Base-by-base conservation (phyloP, 257 asterid species). In the Penstemon newberryi region DNA sequence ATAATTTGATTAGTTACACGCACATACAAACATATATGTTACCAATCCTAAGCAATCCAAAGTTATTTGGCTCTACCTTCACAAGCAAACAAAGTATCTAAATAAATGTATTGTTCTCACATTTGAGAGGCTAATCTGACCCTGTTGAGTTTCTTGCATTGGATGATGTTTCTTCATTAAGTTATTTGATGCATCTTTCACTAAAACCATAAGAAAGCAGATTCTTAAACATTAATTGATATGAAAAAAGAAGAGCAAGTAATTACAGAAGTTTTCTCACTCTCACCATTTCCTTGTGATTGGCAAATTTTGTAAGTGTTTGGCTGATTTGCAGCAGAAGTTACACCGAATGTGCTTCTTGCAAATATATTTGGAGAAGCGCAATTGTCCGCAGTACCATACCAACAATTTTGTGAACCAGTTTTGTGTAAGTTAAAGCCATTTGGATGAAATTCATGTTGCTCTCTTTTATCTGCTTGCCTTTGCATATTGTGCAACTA, bases 121-220 rank as follows among this genome's bases (percentile, higher is more conserved):
- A 63, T 62, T 65, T 12, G 83, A 82, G 65, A 66, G 73, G 63
- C 77, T 80, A 76, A 19, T 54, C 12, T 63, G 81, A 71, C 73
- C 73, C 58, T 43, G 62, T 66, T 43, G 73, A 70, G 78, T 43
- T 70, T 78, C 79, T 56, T 67, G 80, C 58, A 67, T 60, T 33
- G 51, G 11, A 71, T 79, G 60, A 70, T 78, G 56, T 65, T 52
- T 57, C 6, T 5, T 8, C 37, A 37, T 6, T 8, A 37, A 6
- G 5, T 37, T 40, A 18, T 57, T 57, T 13, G 11, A 8, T 10
- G 37, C 46, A 57, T 57, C 9, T 41, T 4, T 33, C 40, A 43
- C 25, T 3, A 8, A 50, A 36, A 47, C 19, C 5, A 19, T 37
- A 40, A 36, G 42, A 56, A 45, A 6, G 50, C 36, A 51, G 45